These are phyloP conservation scores for Corniculantispora saksenae DNA, from an alignment of 2,329 filamentous ascomycete species.

Conservation along the genomic window DNA sequence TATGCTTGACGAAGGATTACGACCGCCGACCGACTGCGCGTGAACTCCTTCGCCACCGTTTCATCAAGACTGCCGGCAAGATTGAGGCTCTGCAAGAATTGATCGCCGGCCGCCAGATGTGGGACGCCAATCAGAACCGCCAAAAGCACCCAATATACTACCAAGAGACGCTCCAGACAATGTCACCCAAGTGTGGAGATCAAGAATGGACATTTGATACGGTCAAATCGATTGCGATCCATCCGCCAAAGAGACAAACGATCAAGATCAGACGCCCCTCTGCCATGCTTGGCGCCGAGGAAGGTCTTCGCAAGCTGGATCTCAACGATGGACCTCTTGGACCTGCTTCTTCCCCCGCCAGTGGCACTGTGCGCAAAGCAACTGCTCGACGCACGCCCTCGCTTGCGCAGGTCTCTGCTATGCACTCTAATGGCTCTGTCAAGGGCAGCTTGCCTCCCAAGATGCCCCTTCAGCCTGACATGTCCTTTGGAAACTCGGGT, in stretches of 20 bases:
- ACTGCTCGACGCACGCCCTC: conserved; percentile 55
- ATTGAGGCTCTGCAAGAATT: conserved; percentile 86
- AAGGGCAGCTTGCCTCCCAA: conserved; percentile 54
- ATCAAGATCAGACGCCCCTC: conserved; percentile 57
- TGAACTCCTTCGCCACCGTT: conserved; percentile 84
- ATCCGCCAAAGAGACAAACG: conserved; percentile 52
- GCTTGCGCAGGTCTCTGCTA: conserved; percentile 36
- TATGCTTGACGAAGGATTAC: conserved; percentile 90
- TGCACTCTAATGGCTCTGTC: conserved; percentile 41
- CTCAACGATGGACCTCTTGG: conserved; percentile 62
- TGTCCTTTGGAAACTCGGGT: conserved; percentile 90
- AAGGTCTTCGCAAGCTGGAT: conserved; percentile 60
- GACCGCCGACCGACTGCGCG: conserved; percentile 81
- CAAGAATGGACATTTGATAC: conserved; percentile 98
- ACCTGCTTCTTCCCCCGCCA: conserved; percentile 53
- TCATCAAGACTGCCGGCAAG: conserved; percentile 84
- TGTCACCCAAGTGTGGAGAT: conserved; percentile 66
- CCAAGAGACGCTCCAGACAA: conserved; percentile 81
- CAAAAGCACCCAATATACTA: conserved; percentile 80
- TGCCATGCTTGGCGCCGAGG: conserved; percentile 59
- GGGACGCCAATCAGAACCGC: conserved; percentile 71
- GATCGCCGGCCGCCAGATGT: conserved; percentile 79
- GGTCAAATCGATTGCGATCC: conserved; percentile 66
- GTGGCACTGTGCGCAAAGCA: conserved; percentile 59
- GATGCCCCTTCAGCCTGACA: conserved; percentile 81